A percentile compares a stretch with the other conserved stretches of the same genome.
These are phyloP conservation scores for Picochlorum sp. DNA, from an alignment of 139 green algal species.

Conservation along the genomic window DNA sequence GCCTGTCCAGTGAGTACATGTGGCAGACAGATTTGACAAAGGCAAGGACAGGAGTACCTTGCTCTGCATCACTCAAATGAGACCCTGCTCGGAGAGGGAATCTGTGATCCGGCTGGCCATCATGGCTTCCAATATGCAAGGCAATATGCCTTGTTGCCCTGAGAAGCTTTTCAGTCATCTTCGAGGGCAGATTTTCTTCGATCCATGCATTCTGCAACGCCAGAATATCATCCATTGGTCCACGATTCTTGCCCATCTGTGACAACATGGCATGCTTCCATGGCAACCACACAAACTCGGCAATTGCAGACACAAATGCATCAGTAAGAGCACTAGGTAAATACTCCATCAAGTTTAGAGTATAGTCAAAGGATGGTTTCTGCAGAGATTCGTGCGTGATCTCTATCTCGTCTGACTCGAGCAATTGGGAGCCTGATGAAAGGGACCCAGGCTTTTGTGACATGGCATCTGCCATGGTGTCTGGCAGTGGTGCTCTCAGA, in stretches of 20 bases:
- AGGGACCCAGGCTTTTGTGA: conserved; percentile 19
- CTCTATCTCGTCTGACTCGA: conserved; percentile 7
- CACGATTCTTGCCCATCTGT: neutral
- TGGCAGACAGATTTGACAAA: conserved; percentile 69
- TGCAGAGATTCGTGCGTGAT: conserved; percentile 17
- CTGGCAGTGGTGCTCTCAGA: conserved; percentile 28
- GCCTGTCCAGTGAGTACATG: conserved; percentile 66
- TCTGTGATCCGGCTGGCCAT: conserved; percentile 37
- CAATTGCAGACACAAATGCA: conserved; percentile 52
- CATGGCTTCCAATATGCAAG: conserved; percentile 28
- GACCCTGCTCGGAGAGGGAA: conserved; percentile 76
- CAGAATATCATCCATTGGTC: conserved; percentile 2
- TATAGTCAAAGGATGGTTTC: conserved; percentile 23
- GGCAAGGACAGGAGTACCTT: conserved; percentile 71
- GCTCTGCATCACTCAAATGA: conserved; percentile 60
- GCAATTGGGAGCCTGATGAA: conserved; percentile 19
- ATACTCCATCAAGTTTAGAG: conserved; percentile 40
- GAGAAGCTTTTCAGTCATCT: conserved; percentile 67
- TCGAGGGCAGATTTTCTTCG: conserved; percentile 25
- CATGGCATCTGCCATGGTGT: conserved; percentile 14
- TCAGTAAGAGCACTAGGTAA: conserved; percentile 58
- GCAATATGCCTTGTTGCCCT: conserved; percentile 19
- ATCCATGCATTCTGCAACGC: conserved; percentile 41
- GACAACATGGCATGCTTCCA: conserved; percentile 51
- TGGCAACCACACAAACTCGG: conserved; percentile 80